phyloP scores from a whole-genome alignment of 179 eudicot species.

The Actinidia chinensis region DNA sequence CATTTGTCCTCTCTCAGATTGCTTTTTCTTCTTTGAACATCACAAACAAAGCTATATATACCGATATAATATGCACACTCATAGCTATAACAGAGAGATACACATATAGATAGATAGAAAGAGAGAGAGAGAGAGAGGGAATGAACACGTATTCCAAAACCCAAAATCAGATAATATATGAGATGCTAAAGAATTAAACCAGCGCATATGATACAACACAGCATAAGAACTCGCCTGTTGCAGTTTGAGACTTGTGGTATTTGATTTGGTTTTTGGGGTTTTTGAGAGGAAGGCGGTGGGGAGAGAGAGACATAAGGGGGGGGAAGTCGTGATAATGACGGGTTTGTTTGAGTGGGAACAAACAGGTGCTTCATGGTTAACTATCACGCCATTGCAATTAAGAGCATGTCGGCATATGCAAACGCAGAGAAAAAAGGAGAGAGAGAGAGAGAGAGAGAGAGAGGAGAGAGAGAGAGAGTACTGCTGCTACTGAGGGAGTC shows the following conservation, averaged over 20 bases:
- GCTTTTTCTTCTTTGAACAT: slow-evolving; percentile 28
- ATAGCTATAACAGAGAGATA: neutral
- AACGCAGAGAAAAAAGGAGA: slow-evolving; percentile 4
- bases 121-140: slow-evolving; percentile 1
- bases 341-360: slow-evolving; percentile 34
- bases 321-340: slow-evolving; percentile 22
- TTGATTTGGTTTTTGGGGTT: slow-evolving; percentile 20
- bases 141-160: slow-evolving; percentile 22
- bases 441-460: too few species aligned
- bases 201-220: slow-evolving; percentile 24
- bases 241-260: slow-evolving; percentile 3
- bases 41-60: slow-evolving; percentile 16
- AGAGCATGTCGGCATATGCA: slow-evolving; percentile 18
- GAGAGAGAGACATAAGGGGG: neutral
- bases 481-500: too few species aligned
- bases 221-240: slow-evolving; percentile 7
- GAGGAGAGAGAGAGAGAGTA: too few species aligned
- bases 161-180: slow-evolving; percentile 27
- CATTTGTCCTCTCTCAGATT: slow-evolving; percentile 19
- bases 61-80: slow-evolving; percentile 24
- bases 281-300: neutral
- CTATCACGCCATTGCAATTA: slow-evolving; percentile 67
- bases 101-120: neutral
- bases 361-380: slow-evolving; percentile 35
- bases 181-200: neutral